Evolutionary conservation across 2,329 filamentous ascomycete genomes (phyloP).

Genomic region (Triangularia setosa): DNA sequence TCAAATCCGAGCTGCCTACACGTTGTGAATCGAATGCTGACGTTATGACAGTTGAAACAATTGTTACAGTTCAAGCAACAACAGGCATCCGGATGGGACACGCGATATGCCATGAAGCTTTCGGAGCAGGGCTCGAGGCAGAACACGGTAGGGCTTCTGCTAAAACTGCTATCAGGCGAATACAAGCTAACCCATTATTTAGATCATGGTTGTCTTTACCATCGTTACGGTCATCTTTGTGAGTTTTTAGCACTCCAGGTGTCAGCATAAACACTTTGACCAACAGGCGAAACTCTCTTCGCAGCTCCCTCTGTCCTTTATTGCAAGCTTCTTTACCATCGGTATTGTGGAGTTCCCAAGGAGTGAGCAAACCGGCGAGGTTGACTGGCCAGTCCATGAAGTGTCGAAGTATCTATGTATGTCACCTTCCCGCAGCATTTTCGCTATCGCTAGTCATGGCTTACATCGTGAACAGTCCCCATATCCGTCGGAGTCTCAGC

Average conservation of each 20-base stretch:
- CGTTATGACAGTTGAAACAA: neutral
- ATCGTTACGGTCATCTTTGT: constrained; percentile 21
- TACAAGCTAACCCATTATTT: neutral
- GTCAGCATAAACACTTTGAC: neutral
- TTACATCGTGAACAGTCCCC: neutral
- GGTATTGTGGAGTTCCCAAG: constrained; percentile 13
- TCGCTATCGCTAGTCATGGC: neutral
- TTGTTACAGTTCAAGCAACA: constrained; percentile 7
- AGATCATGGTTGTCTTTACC: constrained; percentile 22
- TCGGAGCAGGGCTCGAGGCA: constrained; percentile 12
- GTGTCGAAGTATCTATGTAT: constrained; percentile 11
- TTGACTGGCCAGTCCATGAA: constrained; percentile 9
- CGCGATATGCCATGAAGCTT: constrained; percentile 10
- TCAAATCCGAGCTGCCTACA: neutral
- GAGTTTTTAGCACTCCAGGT: neutral
- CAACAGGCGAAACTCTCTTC: no score
- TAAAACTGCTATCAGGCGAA: no score
- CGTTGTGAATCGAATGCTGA: neutral
- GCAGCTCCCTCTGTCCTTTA: constrained; percentile 20
- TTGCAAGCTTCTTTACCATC: constrained; percentile 18
- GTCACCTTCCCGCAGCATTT: neutral
- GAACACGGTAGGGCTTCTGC: neutral
- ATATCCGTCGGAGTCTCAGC: neutral
- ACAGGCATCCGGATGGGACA: constrained; percentile 14
- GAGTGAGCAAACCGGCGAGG: constrained; percentile 9